Conservation (phyloP, 2,329 filamentous ascomycete species). For the Neoarthrinium moseri region DNA sequence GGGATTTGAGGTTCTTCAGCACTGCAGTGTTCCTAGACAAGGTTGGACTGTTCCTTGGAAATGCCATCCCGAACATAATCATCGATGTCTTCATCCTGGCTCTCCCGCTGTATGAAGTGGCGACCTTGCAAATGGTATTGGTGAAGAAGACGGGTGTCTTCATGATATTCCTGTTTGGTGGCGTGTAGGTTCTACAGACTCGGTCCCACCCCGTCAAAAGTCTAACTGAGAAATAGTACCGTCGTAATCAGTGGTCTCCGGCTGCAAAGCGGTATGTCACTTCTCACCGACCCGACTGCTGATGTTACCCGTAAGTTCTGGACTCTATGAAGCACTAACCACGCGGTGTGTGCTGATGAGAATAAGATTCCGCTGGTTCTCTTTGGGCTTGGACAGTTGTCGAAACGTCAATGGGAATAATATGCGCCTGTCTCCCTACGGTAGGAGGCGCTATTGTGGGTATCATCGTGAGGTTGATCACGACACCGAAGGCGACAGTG, state of each 20-base stretch:
- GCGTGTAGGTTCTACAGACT: neutral
- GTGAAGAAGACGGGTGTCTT: neutral
- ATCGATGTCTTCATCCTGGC: slow-evolving; percentile 3
- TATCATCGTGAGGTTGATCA: neutral
- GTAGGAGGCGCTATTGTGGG: neutral
- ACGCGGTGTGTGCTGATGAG: neutral
- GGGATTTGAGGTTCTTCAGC: neutral
- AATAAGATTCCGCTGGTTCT: neutral
- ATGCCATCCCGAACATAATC: slow-evolving; percentile 4
- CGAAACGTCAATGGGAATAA: slow-evolving; percentile 3
- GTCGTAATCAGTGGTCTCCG: slow-evolving; percentile 2
- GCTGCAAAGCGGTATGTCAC: neutral
- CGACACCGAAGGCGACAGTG: neutral
- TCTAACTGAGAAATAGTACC: neutral
- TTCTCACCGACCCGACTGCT: neutral
- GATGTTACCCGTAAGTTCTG: neutral
- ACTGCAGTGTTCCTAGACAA: neutral
- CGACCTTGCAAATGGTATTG: neutral
- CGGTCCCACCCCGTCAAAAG: too few relatives aligned
- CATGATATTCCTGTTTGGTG: neutral
- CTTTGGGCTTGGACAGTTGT: slow-evolving; percentile 7
- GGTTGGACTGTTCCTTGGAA: slow-evolving; percentile 1
- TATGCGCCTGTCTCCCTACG: slow-evolving; percentile 4
- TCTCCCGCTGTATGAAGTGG: slow-evolving; percentile 5
- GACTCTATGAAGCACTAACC: neutral